Evolutionary conservation across 306 rosid species (phyloP).

Genomic region (Malus fusca): DNA sequence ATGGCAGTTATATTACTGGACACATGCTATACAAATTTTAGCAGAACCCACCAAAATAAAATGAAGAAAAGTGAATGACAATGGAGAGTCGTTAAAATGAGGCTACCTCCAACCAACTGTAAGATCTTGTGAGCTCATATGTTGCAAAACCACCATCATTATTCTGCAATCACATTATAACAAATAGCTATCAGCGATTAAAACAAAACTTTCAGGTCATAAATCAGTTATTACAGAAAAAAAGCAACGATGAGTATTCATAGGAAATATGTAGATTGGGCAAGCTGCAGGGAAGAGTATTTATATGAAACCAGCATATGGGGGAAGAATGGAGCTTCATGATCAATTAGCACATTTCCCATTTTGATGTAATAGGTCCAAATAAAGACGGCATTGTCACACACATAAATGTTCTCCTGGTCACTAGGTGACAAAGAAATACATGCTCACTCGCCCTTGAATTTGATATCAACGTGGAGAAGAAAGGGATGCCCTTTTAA

Average conservation of each 20-base stretch:
- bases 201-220: background rate
- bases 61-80: background rate
- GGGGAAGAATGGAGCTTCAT: background rate
- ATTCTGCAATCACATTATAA: conserved; percentile 41
- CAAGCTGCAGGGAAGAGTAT: background rate
- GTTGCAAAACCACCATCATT: conserved; percentile 81
- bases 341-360: background rate
- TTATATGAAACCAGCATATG: background rate
- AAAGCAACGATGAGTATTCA: background rate
- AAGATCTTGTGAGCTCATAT: conserved; percentile 87
- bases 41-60: conserved; percentile 10
- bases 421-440: background rate
- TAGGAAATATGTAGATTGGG: background rate
- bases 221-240: background rate
- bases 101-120: conserved; percentile 86
- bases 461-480: background rate
- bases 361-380: background rate
- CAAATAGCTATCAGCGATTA: background rate
- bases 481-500: background rate
- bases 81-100: conserved; percentile 2
- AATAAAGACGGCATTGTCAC: background rate
- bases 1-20: conserved; percentile 5
- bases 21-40: background rate
- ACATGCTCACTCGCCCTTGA: background rate
- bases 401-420: background rate